Percentiles rank a stretch among this genome's conserved stretches.
Conservation (phyloP, 441 rosid genomes). For the Erodium moschatum region DNA sequence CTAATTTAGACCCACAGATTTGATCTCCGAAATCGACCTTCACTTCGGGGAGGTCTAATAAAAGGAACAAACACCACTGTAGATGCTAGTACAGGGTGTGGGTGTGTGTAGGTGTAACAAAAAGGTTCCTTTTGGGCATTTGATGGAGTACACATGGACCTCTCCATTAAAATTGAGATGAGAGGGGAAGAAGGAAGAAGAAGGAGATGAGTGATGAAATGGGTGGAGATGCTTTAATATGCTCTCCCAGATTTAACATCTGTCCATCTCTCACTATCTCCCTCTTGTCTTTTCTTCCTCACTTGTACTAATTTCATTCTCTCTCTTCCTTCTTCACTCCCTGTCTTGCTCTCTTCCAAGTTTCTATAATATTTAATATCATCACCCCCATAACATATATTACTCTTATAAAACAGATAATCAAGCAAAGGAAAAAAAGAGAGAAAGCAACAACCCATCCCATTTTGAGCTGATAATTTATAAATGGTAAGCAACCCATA, state of each 20-base stretch:
- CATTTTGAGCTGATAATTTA: slow-evolving; percentile 22
- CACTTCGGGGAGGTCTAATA: too few species aligned
- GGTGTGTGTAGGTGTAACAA: too few species aligned
- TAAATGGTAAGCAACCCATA: slow-evolving; percentile 23
- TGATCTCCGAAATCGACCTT: too few species aligned
- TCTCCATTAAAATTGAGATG: too few species aligned
- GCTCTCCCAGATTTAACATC: slow-evolving; percentile 39
- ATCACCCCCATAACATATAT: background rate
- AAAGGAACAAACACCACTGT: too few species aligned
- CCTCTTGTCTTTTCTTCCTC: background rate
- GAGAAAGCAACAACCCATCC: background rate
- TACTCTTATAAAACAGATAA: background rate
- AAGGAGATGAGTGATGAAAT: slow-evolving; percentile 5
- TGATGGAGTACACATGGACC: too few species aligned
- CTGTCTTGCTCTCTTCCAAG: slow-evolving; percentile 6
- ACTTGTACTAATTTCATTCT: background rate
- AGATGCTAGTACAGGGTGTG: too few species aligned
- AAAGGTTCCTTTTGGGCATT: too few species aligned
- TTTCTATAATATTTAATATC: slow-evolving; percentile 2
- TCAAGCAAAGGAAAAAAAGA: slow-evolving; percentile 8
- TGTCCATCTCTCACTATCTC: slow-evolving; percentile 24
- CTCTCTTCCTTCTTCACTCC: background rate
- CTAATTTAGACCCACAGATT: too few species aligned
- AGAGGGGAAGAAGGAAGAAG: too few species aligned
- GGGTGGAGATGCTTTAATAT: slow-evolving; percentile 45